Conservation (phyloP, 805 yeast genomes). For the Hanseniaspora vineae region DNA sequence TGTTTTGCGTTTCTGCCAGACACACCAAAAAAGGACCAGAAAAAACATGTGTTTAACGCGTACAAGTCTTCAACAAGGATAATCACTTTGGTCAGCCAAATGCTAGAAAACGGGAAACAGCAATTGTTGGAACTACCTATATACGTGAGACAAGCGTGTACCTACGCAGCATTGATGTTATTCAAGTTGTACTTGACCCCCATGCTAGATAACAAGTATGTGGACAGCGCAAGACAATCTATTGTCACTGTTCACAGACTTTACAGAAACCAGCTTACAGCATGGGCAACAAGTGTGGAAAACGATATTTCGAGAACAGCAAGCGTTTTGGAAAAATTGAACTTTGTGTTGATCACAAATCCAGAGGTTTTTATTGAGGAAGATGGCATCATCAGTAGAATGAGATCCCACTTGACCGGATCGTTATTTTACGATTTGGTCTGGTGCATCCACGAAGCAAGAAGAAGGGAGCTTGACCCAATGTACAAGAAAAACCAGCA, state of each 20-base stretch:
- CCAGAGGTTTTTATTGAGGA: constrained; percentile 68
- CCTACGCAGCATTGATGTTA: constrained; percentile 63
- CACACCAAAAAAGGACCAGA: constrained; percentile 77
- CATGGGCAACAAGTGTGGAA: constrained; percentile 75
- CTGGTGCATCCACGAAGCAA: constrained; percentile 90
- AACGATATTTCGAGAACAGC: constrained; percentile 89
- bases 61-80: constrained; percentile 71
- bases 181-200: constrained; percentile 77
- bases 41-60: constrained; percentile 69
- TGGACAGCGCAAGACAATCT: constrained; percentile 83
- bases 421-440: constrained; percentile 84
- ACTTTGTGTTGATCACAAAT: constrained; percentile 73
- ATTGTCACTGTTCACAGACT: constrained; percentile 86
- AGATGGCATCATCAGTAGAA: constrained; percentile 67
- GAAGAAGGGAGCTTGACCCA: constrained; percentile 49
- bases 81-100: constrained; percentile 60
- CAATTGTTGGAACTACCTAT: constrained; percentile 77
- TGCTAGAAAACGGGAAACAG: constrained; percentile 40
- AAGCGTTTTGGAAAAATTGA: constrained; percentile 76
- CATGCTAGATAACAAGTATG: constrained; percentile 46
- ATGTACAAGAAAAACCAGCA: constrained; percentile 15
- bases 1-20: constrained; percentile 87
- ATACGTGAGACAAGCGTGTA: constrained; percentile 73
- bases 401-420: constrained; percentile 88
- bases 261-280: constrained; percentile 74